Conservation (phyloP, 225 moss, liverwort and hornwort genomes). For the Thuidium tamariscinum region DNA sequence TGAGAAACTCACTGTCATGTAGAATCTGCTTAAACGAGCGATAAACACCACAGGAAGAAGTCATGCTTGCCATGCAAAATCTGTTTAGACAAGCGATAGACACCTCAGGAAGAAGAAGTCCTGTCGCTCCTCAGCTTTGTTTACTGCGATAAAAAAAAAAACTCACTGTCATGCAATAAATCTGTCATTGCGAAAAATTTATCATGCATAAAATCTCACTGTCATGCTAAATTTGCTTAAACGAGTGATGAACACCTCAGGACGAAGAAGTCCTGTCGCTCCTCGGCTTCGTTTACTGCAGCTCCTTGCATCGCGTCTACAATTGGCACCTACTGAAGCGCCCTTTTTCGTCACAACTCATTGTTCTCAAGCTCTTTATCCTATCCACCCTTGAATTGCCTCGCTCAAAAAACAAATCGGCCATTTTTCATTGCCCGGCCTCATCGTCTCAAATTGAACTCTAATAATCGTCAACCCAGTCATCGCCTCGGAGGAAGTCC, state of each 20-base stretch:
- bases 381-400: neutral
- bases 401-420: neutral
- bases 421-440: neutral
- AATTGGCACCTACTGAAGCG: neutral
- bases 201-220: neutral
- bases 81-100: neutral
- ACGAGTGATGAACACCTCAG: neutral
- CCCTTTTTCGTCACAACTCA: neutral
- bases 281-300: neutral
- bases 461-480: neutral
- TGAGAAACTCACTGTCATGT: constrained; percentile 33
- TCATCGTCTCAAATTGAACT: neutral
- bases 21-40: constrained; percentile 35
- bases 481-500: neutral
- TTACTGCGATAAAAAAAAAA: neutral
- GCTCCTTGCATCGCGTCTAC: neutral
- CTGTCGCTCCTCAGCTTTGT: neutral
- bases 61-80: neutral
- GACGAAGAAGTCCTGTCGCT: constrained; percentile 8
- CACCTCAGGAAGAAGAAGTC: constrained; percentile 15
- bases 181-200: too few species aligned
- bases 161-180: too few species aligned
- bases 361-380: neutral
- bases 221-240: neutral
- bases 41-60: constrained; percentile 22